phyloP scores from a whole-genome alignment of 176 grass and related monocot genomes.

The Otatea glauca region DNA sequence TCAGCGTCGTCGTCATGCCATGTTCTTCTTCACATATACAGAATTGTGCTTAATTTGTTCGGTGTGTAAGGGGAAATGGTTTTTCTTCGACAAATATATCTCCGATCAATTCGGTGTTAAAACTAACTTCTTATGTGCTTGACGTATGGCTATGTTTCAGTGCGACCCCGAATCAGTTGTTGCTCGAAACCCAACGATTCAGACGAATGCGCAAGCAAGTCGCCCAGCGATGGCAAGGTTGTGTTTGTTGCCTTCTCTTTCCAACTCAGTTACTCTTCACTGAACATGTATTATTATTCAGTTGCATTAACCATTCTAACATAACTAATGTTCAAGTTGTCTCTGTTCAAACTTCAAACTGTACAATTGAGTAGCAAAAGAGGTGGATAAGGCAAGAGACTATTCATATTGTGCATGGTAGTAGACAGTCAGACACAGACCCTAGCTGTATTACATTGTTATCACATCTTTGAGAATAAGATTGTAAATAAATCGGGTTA shows the following conservation, averaged over 20 bases:
- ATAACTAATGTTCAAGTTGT: not conserved
- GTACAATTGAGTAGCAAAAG: not conserved
- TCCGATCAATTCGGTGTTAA: not conserved
- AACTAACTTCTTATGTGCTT: not conserved
- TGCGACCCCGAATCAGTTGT: slow-evolving; percentile 29
- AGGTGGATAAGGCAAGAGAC: not conserved
- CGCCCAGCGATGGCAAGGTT: not conserved
- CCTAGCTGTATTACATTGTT: not conserved
- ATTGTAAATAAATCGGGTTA: not conserved
- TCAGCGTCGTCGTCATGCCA: not conserved
- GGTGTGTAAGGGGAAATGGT: no score
- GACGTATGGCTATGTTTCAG: slow-evolving; percentile 21
- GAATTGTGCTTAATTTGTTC: not conserved
- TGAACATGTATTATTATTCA: not conserved
- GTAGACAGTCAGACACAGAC: not conserved
- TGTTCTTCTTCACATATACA: not conserved
- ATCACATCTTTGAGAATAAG: slow-evolving; percentile 5
- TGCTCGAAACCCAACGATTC: not conserved
- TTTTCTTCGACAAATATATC: not conserved
- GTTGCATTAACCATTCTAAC: not conserved
- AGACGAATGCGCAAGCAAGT: not conserved
- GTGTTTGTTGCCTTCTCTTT: not conserved
- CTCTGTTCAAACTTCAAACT: not conserved
- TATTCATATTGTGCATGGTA: not conserved
- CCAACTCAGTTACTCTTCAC: not conserved